A percentile compares a stretch with the other conserved stretches of the same genome.
phyloP scores from a whole-genome alignment of 768 basidiomycete genomes.

The Scleroderma bovista region DNA sequence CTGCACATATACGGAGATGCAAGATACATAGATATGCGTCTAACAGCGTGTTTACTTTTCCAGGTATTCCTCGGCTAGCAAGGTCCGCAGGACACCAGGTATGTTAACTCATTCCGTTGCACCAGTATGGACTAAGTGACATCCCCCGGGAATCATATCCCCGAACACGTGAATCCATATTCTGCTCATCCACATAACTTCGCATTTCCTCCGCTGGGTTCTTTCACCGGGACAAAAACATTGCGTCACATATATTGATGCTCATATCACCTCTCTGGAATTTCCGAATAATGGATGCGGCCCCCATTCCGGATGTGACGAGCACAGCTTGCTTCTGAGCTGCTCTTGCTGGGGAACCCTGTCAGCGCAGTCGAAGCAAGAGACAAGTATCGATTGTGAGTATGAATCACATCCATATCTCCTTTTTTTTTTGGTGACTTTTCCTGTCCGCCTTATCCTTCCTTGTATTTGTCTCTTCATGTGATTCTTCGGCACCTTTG shows the following conservation, averaged over 20 bases:
- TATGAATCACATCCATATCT: not conserved
- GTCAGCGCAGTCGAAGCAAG: constrained; percentile 64
- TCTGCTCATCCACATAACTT: no score
- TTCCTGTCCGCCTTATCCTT: not conserved
- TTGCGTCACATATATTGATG: no score
- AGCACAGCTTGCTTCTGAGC: constrained; percentile 64
- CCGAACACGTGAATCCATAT: not conserved
- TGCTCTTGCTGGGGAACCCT: constrained; percentile 68
- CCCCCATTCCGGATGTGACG: not conserved
- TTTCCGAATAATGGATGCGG: not conserved
- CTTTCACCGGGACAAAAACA: no score
- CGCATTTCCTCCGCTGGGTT: no score
- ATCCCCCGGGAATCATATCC: not conserved
- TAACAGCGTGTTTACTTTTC: constrained; percentile 4
- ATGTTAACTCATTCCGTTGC: constrained; percentile 1
- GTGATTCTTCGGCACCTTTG: not conserved
- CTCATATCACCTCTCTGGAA: not conserved
- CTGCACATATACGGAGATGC: not conserved
- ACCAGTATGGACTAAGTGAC: not conserved
- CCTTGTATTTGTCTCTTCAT: not conserved
- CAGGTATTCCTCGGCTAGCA: constrained; percentile 65
- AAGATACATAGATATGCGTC: not conserved
- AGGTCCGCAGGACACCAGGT: constrained; percentile 74
- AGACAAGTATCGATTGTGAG: constrained; percentile 71
- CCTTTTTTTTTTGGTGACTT: not conserved